Evolutionary conservation across 768 basidiomycete species (phyloP), one percentile per base, ranked within the genome.

Genomic region (Hortiboletus flavorubellus): DNA sequence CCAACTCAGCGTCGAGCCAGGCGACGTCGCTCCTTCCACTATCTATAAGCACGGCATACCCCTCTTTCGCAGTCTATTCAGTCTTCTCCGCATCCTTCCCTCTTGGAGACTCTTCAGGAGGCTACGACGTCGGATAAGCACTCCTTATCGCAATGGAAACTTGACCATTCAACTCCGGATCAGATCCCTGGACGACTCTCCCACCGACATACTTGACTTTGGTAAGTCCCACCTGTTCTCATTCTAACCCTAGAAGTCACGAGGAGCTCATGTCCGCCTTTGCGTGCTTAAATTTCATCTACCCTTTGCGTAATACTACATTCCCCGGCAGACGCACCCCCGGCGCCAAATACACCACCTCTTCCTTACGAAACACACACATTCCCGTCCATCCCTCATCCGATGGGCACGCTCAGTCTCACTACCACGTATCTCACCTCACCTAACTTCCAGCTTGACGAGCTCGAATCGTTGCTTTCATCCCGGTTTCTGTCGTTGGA

Each of bases 31-130:
- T 14, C 82, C 86, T 35, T 79, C 90, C 0, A 87, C 86, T 12
- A 85, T 91, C 51, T 93, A 93, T 79, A 93, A 93, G 70, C 85
- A 91, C 62, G 84, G 86, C 35, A 92, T 93, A 63, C 80, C 87
- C 33, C 78, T 91, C 18, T 93, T 92, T 74, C 80, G 91, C 47
- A 89, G 87, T 65, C 7, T 93, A 76, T 75, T 65, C 58, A 85
- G 83, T 49, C 70, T 92, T 41, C 76, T 92, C 44, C 80, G 89
- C 50, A 77, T 90, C 26, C 78, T 91, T 4, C 91, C 91, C 16
- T 76, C 86, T 0, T 93, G 89, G 89, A 86, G 81, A 68, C 78
- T 87, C 48, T 80, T 80, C 69, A 84, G 80, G 65, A 82, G 82
- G 47, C 74, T 86, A 38, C 77, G 83, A 56, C 41, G 75, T 74